Base-by-base conservation (phyloP, 257 asterid genomes). In the Osmanthus fragrans region DNA sequence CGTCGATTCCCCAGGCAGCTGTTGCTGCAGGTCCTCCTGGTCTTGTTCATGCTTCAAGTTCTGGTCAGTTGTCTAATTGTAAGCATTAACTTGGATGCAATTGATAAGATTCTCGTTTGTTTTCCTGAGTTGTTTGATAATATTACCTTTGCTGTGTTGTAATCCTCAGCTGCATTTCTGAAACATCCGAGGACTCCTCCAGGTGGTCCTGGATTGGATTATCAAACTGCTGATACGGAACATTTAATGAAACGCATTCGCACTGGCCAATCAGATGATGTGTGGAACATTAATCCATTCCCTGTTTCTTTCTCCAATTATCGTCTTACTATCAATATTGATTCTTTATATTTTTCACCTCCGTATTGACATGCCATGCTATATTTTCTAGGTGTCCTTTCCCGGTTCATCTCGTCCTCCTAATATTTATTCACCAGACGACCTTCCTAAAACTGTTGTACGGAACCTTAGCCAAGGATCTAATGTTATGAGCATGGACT, bases 401-500 rank as follows among this genome's bases (percentile, higher is more conserved):
- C 90, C 98, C 78, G 96, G 97, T 77, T 82, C 97, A 11, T 84
- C 93, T 76, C 97, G 93, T 84, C 91, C 89, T 45, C 83, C 94
- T 32, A 88, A 86, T 83, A 81, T 83, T 71, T 88, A 84, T 86
- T 91, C 99, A 73, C 90, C 91, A 49, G 99, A 95, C 84, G 99
- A 95, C 87, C 97, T 95, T 80, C 99, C 99, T 47, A 95, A 90
- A 90, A 85, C 88, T 81, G 97, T 90, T 76, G 84, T 87, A 66
- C 90, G 98, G 73, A 93, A 88, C 72, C 94, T 95, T 79, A 92
- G 89, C 82, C 98, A 95, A 83, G 99, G 99, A 74, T 93, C 99
- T 72, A 91, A 90, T 81, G 96, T 91, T 77, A 93, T 91, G 99
- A 93, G 99, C 93, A 86, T 95, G 97, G 98, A 95, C 83, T 95